Conservation (phyloP, 495 filamentous ascomycete species). For the Rostrohypoxylon terebratum region DNA sequence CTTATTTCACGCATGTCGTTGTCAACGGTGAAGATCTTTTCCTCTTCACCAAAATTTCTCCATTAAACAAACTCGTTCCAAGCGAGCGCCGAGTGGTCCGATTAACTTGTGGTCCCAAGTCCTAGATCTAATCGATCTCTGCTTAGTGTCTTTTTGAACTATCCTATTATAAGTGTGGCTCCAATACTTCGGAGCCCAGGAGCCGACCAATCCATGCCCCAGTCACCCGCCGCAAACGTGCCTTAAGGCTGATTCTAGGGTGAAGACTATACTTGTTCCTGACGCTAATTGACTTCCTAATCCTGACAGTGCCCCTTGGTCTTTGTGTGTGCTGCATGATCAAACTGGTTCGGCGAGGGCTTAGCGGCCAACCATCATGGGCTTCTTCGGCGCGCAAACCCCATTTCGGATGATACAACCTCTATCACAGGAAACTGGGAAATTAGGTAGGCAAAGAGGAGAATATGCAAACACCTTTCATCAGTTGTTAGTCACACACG, state of each 20-base stretch:
- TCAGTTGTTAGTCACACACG: constrained; percentile 24
- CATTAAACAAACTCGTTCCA: constrained; percentile 40
- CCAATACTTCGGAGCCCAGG: constrained; percentile 5
- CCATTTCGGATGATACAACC: constrained; percentile 26
- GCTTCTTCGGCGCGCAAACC: constrained; percentile 27
- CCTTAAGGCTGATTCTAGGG: constrained; percentile 22
- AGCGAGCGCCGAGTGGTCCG: constrained; percentile 36
- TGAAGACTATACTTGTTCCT: constrained; percentile 43
- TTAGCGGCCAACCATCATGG: constrained; percentile 6
- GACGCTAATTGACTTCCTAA: constrained; percentile 21
- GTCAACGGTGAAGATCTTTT: constrained; percentile 39
- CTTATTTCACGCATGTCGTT: constrained; percentile 33
- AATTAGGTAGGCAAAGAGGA: constrained; percentile 16
- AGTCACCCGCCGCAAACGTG: constrained; percentile 1
- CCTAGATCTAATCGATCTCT: constrained; percentile 32
- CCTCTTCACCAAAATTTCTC: constrained; percentile 31
- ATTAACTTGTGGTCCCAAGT: constrained; percentile 15
- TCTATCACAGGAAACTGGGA: constrained; percentile 16
- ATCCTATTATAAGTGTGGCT: constrained; percentile 29
- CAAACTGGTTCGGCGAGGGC: constrained; percentile 3
- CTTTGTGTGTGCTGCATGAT: constrained; percentile 10
- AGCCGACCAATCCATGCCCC: constrained; percentile 25
- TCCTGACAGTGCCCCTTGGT: background rate
- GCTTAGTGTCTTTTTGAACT: constrained; percentile 9
- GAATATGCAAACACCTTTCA: background rate